Conservation (phyloP, 164 flowering plant species). For the Echeveria elegans region DNA sequence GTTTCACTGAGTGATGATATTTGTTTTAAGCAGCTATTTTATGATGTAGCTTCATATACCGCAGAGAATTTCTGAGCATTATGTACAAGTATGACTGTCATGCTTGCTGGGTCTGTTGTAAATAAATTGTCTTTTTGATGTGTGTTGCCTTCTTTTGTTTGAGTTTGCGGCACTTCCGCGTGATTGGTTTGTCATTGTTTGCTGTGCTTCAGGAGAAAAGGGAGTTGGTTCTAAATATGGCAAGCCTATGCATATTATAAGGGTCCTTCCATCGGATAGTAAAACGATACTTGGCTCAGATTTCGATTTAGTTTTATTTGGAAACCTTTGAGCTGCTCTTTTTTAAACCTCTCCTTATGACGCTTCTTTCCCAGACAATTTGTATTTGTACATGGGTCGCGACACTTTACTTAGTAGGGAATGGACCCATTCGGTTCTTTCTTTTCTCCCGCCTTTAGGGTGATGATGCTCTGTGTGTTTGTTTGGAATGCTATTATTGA, state of each 20-base stretch:
- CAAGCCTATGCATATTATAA: constrained; percentile 76
- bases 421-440: too few relatives aligned
- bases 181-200: background rate
- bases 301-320: too few relatives aligned
- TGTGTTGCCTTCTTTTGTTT: background rate
- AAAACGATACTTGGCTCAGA: constrained; percentile 84
- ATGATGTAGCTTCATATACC: constrained; percentile 75
- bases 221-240: constrained; percentile 64
- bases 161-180: background rate
- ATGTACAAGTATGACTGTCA: constrained; percentile 68
- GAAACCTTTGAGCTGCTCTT: too few relatives aligned
- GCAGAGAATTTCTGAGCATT: constrained; percentile 94
- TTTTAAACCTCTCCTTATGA: too few relatives aligned
- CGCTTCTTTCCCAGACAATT: too few relatives aligned
- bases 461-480: too few relatives aligned
- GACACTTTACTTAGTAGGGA: too few relatives aligned
- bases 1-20: too few relatives aligned
- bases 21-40: constrained; percentile 55
- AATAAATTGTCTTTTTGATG: background rate
- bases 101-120: background rate
- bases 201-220: constrained; percentile 59
- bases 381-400: too few relatives aligned
- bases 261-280: constrained; percentile 83
- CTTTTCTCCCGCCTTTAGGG: too few relatives aligned
- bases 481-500: too few relatives aligned